These are phyloP conservation scores for Cryptococcus amylolentus DNA, from an alignment of 1,284 basidiomycete genomes.

Conservation along the genomic window DNA sequence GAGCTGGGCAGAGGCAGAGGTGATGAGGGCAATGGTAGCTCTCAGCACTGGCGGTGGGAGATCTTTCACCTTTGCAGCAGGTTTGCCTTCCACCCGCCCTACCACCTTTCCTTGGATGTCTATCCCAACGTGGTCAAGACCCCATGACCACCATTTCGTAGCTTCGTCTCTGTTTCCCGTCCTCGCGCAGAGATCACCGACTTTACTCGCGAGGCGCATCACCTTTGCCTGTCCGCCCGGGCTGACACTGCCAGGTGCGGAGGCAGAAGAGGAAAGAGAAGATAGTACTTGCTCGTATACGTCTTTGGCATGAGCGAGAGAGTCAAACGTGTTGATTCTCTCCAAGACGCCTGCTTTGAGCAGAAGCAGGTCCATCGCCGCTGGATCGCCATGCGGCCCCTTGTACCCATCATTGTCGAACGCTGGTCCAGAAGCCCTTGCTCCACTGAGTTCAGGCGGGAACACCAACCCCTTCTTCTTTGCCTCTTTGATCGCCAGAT, in stretches of 20 bases:
- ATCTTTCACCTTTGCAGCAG: neutral
- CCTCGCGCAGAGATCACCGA: conserved; percentile 40
- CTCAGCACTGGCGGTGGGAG: conserved; percentile 58
- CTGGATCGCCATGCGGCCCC: conserved; percentile 38
- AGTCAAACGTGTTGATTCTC: conserved; percentile 60
- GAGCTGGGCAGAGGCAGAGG: conserved; percentile 65
- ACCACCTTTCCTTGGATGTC: neutral
- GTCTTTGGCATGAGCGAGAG: conserved; percentile 59
- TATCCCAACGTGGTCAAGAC: conserved; percentile 29
- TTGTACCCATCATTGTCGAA: neutral
- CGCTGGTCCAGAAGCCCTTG: conserved; percentile 18
- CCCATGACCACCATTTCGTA: conserved; percentile 45
- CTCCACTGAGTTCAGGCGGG: conserved; percentile 28
- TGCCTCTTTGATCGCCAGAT: conserved; percentile 34
- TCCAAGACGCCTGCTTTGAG: conserved; percentile 66
- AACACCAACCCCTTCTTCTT: conserved; percentile 36
- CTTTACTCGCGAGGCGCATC: conserved; percentile 42
- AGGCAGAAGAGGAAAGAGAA: conserved; percentile 12
- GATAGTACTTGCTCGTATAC: conserved; percentile 60
- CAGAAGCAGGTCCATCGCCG: conserved; percentile 59
- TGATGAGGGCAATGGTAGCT: conserved; percentile 61
- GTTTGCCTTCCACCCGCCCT: conserved; percentile 9
- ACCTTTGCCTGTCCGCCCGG: conserved; percentile 21
- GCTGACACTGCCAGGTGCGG: conserved; percentile 2
- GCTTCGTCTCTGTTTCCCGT: conserved; percentile 33